Conservation (phyloP, 176 grass and related monocot genomes). For the Zea mays region DNA sequence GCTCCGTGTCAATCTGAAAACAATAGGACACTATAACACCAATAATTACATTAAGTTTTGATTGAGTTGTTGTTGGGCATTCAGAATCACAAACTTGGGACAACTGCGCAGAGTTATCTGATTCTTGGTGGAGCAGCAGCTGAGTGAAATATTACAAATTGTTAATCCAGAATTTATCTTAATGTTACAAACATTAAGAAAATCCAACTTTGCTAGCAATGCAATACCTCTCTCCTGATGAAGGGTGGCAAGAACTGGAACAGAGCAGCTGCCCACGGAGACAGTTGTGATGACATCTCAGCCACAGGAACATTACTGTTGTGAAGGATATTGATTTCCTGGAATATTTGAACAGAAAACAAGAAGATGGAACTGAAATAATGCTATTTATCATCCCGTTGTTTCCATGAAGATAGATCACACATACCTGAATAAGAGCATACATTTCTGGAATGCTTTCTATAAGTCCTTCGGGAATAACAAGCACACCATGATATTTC, state of each 20-base stretch:
- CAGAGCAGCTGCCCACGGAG: slow-evolving; percentile 69
- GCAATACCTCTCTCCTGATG: slow-evolving; percentile 69
- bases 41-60: neutral
- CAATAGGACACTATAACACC: neutral
- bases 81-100: slow-evolving; percentile 55
- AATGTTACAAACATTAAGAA: slow-evolving; percentile 4
- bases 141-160: slow-evolving; percentile 30
- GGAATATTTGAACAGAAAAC: slow-evolving; percentile 27
- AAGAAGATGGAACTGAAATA: neutral
- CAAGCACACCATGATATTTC: slow-evolving; percentile 71
- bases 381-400: neutral
- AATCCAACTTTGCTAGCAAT: slow-evolving; percentile 10
- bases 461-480: slow-evolving; percentile 75
- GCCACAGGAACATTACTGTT: slow-evolving; percentile 57
- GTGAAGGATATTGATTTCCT: slow-evolving; percentile 77
- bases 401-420: slow-evolving; percentile 4
- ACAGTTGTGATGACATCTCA: slow-evolving; percentile 54
- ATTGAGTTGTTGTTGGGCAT: neutral
- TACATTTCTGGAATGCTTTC: slow-evolving; percentile 81
- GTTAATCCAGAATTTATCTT: slow-evolving; percentile 17
- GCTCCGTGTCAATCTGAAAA: slow-evolving; percentile 72
- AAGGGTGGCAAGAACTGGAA: slow-evolving; percentile 64
- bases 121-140: slow-evolving; percentile 72
- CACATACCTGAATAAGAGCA: slow-evolving; percentile 69
- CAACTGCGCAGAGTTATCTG: slow-evolving; percentile 72